Conservation (phyloP, 345 rosid species). For the Syzygium grande region DNA sequence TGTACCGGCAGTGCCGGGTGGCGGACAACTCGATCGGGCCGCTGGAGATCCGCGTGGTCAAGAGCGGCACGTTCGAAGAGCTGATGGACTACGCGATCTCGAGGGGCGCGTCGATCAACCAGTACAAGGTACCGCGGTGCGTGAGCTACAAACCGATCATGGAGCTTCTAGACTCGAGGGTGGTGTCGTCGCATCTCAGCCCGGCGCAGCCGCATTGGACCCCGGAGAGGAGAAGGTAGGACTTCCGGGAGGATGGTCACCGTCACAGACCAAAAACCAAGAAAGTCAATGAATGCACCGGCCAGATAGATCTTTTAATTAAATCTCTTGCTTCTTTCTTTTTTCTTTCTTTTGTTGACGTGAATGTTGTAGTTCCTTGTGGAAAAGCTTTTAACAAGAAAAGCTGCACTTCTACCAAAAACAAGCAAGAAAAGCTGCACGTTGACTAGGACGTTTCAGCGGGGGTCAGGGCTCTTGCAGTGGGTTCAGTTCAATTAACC, state of each 20-base stretch:
- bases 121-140: conserved; percentile 94
- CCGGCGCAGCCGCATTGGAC: conserved; percentile 70
- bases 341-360: background rate
- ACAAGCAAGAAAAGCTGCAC: background rate
- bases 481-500: conserved; percentile 7
- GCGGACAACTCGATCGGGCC: conserved; percentile 80
- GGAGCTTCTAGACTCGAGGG: conserved; percentile 82
- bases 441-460: conserved; percentile 25
- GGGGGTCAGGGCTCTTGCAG: conserved; percentile 9
- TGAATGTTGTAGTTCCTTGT: background rate
- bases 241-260: background rate
- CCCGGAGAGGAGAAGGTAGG: conserved; percentile 48
- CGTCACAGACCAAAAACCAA: conserved; percentile 12
- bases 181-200: conserved; percentile 66
- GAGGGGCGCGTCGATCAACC: conserved; percentile 92
- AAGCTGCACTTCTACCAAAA: background rate
- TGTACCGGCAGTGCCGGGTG: conserved; percentile 82
- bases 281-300: conserved; percentile 10
- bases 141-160: conserved; percentile 80
- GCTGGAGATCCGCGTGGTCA: conserved; percentile 74
- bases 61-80: conserved; percentile 89
- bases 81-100: conserved; percentile 95
- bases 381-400: background rate
- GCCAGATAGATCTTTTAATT: conserved; percentile 3
- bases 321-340: background rate